Evolutionary conservation across 2,329 filamentous ascomycete species (phyloP).

Genomic region (Ascochyta viciae-villosae): DNA sequence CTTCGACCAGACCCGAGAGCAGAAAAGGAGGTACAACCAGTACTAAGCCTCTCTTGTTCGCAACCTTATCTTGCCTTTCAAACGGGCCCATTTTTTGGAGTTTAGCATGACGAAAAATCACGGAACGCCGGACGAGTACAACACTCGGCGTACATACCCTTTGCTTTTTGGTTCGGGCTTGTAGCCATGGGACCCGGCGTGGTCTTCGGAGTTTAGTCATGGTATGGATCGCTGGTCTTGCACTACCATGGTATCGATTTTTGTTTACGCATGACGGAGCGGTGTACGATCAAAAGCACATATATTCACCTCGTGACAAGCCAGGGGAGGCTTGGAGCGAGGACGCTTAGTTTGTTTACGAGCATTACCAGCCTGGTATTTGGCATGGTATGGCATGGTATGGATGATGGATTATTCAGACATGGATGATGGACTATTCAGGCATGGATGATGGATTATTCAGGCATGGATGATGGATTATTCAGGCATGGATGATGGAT

Average conservation of each 20-base stretch:
- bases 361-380: constrained; percentile 32
- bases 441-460: constrained; percentile 10
- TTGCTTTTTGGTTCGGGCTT: constrained; percentile 23
- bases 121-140: constrained; percentile 18
- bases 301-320: constrained; percentile 25
- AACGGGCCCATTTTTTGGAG: constrained; percentile 18
- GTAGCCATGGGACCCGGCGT: constrained; percentile 16
- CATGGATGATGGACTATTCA: constrained; percentile 8
- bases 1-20: constrained; percentile 81
- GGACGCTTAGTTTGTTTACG: constrained; percentile 17
- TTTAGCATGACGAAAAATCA: constrained; percentile 30
- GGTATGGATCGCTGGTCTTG: constrained; percentile 20
- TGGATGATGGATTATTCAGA: constrained; percentile 9
- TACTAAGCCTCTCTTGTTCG: constrained; percentile 25
- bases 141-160: constrained; percentile 26
- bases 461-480: constrained; percentile 11
- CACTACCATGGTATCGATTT: constrained; percentile 34
- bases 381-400: constrained; percentile 18
- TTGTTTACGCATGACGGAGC: constrained; percentile 26
- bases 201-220: constrained; percentile 12
- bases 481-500: constrained; percentile 10
- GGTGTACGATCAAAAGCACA: constrained; percentile 45
- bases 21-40: constrained; percentile 52
- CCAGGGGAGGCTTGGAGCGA: constrained; percentile 6
- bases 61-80: constrained; percentile 6